Base-by-base conservation (phyloP, 148 eudicot species). In the Polygonum aviculare region DNA sequence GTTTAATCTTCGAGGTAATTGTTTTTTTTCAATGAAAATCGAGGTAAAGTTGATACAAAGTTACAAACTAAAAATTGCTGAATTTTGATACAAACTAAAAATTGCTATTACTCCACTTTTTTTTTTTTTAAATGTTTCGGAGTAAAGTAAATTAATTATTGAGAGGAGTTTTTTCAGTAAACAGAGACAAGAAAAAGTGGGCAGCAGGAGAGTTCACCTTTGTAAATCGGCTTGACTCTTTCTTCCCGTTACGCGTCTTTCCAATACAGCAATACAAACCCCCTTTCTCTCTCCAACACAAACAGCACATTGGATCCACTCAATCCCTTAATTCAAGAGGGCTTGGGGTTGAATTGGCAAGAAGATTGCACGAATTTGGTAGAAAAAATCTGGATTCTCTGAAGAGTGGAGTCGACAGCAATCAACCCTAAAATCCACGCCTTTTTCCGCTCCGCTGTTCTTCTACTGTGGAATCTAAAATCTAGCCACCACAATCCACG, bases 351-450 rank as follows among this genome's bases (percentile, higher is more conserved):
- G 60, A 62, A 54, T 54, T 54, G 8, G 4, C 9, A n/a, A n/a
- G 9, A n/a, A n/a, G 22, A 18, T 54, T 54, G 60, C 9, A 18
- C n/a, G 22, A 54, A 54, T 54, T 54, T 7, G 60, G 26, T n/a
- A 54, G 19, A 26, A 62, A 5, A 19, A 57, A 3, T 9, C 69
- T 62, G 15, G 38, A 62, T 26, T 12, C 38, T 62, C 15, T 62
- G 69, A 26, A 60, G 26, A 16, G 59, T 18, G 31, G 59, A 60
- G 67, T 26, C 35, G 10, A 2, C 4, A 21, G 9, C 15, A 60
- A 60, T 60, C 67, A 60, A 60, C 67, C 67, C 67, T 60, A 60
- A 60, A 31, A 7, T 60, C 22, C 67, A 60, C 67, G 67, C 67
- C 67, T 60, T 26, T 51, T 51, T 51, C 57, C 57, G 57, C 19